Evolutionary conservation across 768 basidiomycete species (phyloP), one percentile per base, ranked within the genome.

Genomic region (Guyanaporus albipodus): DNA sequence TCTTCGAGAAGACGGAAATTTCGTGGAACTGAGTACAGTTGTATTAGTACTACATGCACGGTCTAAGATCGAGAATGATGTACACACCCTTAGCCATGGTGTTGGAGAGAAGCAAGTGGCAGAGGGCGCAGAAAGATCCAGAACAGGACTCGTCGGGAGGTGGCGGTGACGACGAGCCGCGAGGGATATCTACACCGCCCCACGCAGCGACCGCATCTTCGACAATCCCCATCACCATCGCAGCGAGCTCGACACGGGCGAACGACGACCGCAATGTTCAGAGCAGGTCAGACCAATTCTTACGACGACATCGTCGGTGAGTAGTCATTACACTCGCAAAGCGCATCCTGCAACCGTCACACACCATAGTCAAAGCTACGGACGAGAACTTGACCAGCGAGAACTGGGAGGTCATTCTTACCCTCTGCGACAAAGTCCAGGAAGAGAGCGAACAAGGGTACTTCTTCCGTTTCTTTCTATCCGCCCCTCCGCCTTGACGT

Each of bases 1-100:
- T 99, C 96, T 65, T 96, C 96, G 31, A 99, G 82, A 18, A 98
- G 82, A 40, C 90, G 81, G 75, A 98, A 98, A 72, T 94, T 97
- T 63, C 95, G 80, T 22, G 95, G 95, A 52, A 99, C 95, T 97
- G 62, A 18, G 10, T 36, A 17, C 10, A 24, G 14, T n/a, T 15
- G n/a, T 22, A 19, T 53, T 11, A 55, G 52, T 33, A 33, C 6
- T 5, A 8, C 14, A 39, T 8, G 11, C 1, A 22, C 38, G 28
- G 8, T 31, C 3, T 38, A 31, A n/a, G 2, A 8, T 27, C 19
- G 37, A 46, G 50, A 23, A 28, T 60, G 55, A 55, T 49, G 28
- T 62, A 82, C n/a, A n/a, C n/a, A n/a, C 81, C 64, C 68, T 77
- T 80, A 31, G 79, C 79, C 78, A 81, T 79, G 52, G 34, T 46